These are phyloP conservation scores for Lachancea sp. DNA, from an alignment of 805 yeast species.

Conservation along the genomic window DNA sequence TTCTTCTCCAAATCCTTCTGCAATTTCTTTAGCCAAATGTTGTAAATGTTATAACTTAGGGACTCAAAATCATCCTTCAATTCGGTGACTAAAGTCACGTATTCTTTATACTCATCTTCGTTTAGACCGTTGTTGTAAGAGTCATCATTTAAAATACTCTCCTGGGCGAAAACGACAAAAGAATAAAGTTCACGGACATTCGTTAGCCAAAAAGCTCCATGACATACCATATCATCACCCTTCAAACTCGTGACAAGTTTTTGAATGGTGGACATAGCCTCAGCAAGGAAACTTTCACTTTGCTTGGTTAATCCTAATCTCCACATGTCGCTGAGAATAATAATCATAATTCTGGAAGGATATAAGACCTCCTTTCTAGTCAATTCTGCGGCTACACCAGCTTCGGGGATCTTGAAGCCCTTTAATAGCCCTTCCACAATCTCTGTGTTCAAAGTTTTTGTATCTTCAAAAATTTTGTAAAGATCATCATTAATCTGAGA, in stretches of 20 bases:
- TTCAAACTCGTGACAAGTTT: conserved; percentile 69
- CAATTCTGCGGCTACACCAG: conserved; percentile 76
- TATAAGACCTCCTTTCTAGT: conserved; percentile 86
- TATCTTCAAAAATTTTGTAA: conserved; percentile 62
- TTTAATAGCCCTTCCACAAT: conserved; percentile 79
- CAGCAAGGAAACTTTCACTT: conserved; percentile 85
- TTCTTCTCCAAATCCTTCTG: conserved; percentile 85
- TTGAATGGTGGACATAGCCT: conserved; percentile 81
- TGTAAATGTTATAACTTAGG: conserved; percentile 86
- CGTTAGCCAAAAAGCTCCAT: conserved; percentile 96
- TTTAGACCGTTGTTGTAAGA: conserved; percentile 76
- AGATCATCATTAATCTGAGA: conserved; percentile 72
- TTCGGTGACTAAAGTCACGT: conserved; percentile 79
- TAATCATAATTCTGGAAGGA: conserved; percentile 92
- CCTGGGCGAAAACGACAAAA: conserved; percentile 89
- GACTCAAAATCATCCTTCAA: conserved; percentile 93
- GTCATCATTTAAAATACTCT: conserved; percentile 82
- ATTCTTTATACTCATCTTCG: conserved; percentile 83
- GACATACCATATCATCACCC: conserved; percentile 81
- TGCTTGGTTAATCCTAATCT: conserved; percentile 88
- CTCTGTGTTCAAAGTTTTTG: conserved; percentile 69
- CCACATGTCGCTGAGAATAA: conserved; percentile 96
- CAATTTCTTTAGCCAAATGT: conserved; percentile 94
- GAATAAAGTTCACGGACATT: conserved; percentile 94
- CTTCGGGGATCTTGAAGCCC: conserved; percentile 78